Evolutionary conservation across 2,329 filamentous ascomycete genomes (phyloP).

Genomic region (Mollisia scopiformis): DNA sequence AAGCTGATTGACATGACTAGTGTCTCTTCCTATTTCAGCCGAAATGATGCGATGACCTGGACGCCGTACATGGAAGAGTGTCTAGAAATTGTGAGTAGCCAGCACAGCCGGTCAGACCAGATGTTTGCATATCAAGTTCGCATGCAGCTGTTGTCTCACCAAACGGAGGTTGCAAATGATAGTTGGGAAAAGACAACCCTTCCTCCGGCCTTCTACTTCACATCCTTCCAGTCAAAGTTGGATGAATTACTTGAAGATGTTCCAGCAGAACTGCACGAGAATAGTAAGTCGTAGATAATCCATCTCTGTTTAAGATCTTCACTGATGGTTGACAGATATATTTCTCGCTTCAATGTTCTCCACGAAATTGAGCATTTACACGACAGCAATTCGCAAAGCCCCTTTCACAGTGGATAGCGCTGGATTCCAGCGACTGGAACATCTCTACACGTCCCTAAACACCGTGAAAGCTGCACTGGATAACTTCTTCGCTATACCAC

Average conservation of each 20-base stretch:
- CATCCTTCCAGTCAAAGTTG: neutral
- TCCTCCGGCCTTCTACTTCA: neutral
- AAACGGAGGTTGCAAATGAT: neutral
- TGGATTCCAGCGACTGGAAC: neutral
- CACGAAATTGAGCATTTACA: neutral
- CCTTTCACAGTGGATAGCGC: neutral
- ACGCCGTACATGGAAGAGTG: constrained; percentile 1
- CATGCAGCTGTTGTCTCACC: neutral
- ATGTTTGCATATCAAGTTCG: neutral
- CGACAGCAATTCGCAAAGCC: neutral
- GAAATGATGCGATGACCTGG: neutral
- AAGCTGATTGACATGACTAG: neutral
- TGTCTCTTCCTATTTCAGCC: neutral
- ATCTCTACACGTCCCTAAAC: neutral
- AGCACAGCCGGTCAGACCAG: neutral
- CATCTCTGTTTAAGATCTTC: neutral
- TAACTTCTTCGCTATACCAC: neutral
- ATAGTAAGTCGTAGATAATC: neutral
- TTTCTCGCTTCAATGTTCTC: neutral
- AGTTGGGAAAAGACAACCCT: neutral
- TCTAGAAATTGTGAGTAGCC: neutral
- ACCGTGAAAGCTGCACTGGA: neutral
- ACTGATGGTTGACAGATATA: neutral
- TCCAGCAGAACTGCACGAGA: neutral
- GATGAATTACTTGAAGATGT: neutral